Evolutionary conservation across 345 rosid genomes (phyloP), one percentile per base, ranked within the genome.

Genomic region (Syzygium grande): DNA sequence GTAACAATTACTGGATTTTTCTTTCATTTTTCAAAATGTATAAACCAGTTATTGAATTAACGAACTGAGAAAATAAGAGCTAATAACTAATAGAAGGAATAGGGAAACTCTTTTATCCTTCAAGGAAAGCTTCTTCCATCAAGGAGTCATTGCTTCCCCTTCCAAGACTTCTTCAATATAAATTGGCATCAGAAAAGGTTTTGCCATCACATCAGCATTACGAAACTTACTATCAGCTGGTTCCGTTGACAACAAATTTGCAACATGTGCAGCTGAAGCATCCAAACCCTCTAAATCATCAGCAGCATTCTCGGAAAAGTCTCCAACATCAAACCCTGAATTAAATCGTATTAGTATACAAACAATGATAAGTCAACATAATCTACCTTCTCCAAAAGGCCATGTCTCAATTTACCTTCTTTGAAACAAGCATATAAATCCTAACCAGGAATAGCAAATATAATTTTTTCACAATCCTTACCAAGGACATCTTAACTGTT

Each of bases 251-350:
- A 98, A 90, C 91, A 98, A 90, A 91, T 94, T 98, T 86, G 96
- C 96, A 87, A 96, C 99, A 93, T 98, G 99, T 84, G 96, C 94
- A 84, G 98, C 99, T 49, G 99, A 93, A 86, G 96, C 94, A 92
- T 98, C 98, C 93, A 98, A 87, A 58, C 99, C 99, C 92, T 94
- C 97, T 52, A 92, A 46, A 91, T 98, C 99, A 93, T 96, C 99
- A 65, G 94, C 91, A 89, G 94, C 97, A 90, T 96, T 92, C 92
- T 96, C 99, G 63, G 94, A 94, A 88, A 96, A 90, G 84, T 96
- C 97, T 88, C 94, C 95, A 84, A 96, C 98, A 88, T 96, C 97
- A 92, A 96, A 98, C 99, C 99, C 99, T 98, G 91, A 90, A 59
- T 88, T 87, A 73, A 88, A 78, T 29, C 51, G 17, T n/a, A 51